Evolutionary conservation across 768 basidiomycete species (phyloP).

Genomic region (Pleurotus eryngii): DNA sequence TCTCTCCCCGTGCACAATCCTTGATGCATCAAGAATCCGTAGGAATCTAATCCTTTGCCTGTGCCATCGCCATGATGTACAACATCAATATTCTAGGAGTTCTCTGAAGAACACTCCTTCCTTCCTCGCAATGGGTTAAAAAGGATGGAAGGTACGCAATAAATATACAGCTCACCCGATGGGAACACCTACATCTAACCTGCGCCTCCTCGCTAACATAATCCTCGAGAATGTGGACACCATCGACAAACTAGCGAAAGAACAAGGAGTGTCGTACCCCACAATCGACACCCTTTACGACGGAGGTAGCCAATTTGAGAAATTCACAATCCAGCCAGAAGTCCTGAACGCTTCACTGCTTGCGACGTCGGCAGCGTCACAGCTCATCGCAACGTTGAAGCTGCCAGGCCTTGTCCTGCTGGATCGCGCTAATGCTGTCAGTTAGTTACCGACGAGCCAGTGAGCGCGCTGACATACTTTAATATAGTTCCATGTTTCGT

Average conservation of each 20-base stretch:
- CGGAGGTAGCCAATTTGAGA: constrained; percentile 4
- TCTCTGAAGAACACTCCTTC: too few relatives aligned
- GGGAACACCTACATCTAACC: constrained; percentile 2
- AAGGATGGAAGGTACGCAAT: too few relatives aligned
- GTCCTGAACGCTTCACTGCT: constrained; percentile 10
- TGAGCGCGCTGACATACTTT: too few relatives aligned
- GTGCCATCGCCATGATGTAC: too few relatives aligned
- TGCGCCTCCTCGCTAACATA: constrained; percentile 11
- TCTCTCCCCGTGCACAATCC: too few relatives aligned
- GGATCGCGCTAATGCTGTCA: constrained; percentile 10
- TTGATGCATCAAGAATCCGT: too few relatives aligned
- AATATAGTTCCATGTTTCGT: constrained; percentile 15
- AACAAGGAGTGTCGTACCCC: constrained; percentile 1
- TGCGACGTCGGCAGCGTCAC: constrained; percentile 15
- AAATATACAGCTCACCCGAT: background rate
- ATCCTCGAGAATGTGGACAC: constrained; percentile 9
- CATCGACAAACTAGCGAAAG: constrained; percentile 7
- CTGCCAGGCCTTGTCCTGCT: constrained; percentile 4
- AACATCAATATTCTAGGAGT: too few relatives aligned
- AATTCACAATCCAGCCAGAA: constrained; percentile 6
- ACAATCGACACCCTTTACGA: constrained; percentile 12
- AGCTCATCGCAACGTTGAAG: constrained; percentile 12
- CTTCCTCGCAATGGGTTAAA: too few relatives aligned
- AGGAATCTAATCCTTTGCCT: too few relatives aligned
- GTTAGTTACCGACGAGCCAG: background rate